Percentiles rank a stretch among this genome's conserved stretches.
phyloP scores from a whole-genome alignment of 2,329 filamentous ascomycete genomes.

The Nakataea oryzae region DNA sequence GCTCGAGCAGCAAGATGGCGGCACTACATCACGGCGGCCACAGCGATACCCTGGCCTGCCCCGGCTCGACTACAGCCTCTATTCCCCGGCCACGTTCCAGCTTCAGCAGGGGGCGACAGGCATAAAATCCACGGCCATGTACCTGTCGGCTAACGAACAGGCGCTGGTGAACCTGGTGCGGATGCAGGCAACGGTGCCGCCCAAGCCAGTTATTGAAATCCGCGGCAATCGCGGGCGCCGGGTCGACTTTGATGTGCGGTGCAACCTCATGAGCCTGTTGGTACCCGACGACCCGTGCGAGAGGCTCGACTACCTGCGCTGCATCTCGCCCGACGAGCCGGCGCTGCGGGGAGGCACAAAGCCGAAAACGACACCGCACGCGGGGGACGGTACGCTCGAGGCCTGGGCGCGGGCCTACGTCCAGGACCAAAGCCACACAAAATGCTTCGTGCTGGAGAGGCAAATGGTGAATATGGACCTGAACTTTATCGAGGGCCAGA shows the following conservation, averaged over 20 bases:
- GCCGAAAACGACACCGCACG: constrained; percentile 30
- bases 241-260: constrained; percentile 40
- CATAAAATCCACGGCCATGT: constrained; percentile 34
- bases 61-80: constrained; percentile 38
- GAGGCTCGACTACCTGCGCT: constrained; percentile 43
- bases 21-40: constrained; percentile 12
- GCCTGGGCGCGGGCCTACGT: constrained; percentile 38
- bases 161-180: constrained; percentile 36
- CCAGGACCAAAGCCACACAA: constrained; percentile 31
- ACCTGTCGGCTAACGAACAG: constrained; percentile 32
- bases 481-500: constrained; percentile 42
- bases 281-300: constrained; percentile 32
- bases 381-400: constrained; percentile 31
- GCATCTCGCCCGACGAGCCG: constrained; percentile 35
- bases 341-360: constrained; percentile 36
- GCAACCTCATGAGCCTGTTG: constrained; percentile 44
- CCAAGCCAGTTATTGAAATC: constrained; percentile 42
- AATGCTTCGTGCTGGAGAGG: constrained; percentile 39
- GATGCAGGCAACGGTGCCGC: constrained; percentile 38
- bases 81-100: constrained; percentile 39
- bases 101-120: constrained; percentile 36
- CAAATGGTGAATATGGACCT: constrained; percentile 43
- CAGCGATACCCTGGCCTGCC: constrained; percentile 36
- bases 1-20: neutral
- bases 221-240: constrained; percentile 30